Evolutionary conservation across 2,329 filamentous ascomycete species (phyloP).

Genomic region (Botrytis fragariae): DNA sequence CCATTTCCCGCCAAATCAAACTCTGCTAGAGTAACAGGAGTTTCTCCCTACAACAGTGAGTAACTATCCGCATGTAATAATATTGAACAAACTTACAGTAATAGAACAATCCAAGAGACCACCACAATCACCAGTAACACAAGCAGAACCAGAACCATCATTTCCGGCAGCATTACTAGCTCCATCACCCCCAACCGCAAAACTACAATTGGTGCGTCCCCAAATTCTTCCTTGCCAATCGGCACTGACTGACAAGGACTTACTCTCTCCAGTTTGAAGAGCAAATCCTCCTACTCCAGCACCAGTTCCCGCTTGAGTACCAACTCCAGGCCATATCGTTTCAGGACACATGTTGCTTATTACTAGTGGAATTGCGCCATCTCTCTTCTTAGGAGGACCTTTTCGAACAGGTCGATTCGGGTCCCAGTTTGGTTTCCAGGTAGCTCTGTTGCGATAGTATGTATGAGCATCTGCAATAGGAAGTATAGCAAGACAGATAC

Average conservation of each 20-base stretch:
- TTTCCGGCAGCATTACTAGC: slow-evolving; percentile 43
- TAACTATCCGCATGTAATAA: slow-evolving; percentile 5
- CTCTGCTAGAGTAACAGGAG: slow-evolving; percentile 75
- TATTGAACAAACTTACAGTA: slow-evolving; percentile 51
- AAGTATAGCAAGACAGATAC: slow-evolving; percentile 26
- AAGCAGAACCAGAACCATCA: slow-evolving; percentile 54
- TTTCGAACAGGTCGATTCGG: slow-evolving; percentile 27
- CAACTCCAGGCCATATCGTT: slow-evolving; percentile 73
- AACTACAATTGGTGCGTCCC: slow-evolving; percentile 81
- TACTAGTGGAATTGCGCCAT: slow-evolving; percentile 54
- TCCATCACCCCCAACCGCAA: slow-evolving; percentile 61
- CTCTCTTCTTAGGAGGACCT: slow-evolving; percentile 37
- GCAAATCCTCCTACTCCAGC: slow-evolving; percentile 68
- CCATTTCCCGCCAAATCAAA: slow-evolving; percentile 71
- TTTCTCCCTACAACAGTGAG: slow-evolving; percentile 55
- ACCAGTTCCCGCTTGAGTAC: slow-evolving; percentile 68
- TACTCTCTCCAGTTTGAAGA: slow-evolving; percentile 56
- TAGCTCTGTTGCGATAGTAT: slow-evolving; percentile 5
- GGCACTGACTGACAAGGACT: slow-evolving; percentile 61
- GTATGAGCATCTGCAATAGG: slow-evolving; percentile 25
- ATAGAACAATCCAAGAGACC: slow-evolving; percentile 66
- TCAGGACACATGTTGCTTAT: slow-evolving; percentile 71
- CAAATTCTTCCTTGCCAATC: slow-evolving; percentile 82
- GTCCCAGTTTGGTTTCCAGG: slow-evolving; percentile 18
- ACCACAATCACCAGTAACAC: slow-evolving; percentile 74